Evolutionary conservation across 2,329 filamentous ascomycete genomes (phyloP).

Genomic region (Sarocladiaceae sp.): DNA sequence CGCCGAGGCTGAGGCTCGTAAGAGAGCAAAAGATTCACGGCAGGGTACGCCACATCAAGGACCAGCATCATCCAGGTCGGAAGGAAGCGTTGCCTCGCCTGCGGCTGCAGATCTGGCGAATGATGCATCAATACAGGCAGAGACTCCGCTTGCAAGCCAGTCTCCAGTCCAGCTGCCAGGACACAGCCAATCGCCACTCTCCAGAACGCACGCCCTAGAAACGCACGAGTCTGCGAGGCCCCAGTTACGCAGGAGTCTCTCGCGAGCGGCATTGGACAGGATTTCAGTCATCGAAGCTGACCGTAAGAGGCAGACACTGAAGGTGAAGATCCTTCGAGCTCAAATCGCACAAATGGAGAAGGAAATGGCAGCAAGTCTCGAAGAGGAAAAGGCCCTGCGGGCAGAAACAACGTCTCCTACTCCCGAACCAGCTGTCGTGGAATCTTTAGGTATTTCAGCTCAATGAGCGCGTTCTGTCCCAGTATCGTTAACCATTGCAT

Average conservation of each 20-base stretch:
- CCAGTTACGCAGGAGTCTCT: constrained; percentile 19
- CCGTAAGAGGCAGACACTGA: constrained; percentile 34
- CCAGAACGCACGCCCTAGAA: too few relatives aligned
- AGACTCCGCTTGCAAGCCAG: neutral
- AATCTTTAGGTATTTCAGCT: neutral
- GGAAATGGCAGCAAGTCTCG: constrained; percentile 35
- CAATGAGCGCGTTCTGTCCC: too few relatives aligned
- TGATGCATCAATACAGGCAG: neutral
- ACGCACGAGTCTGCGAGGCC: constrained; percentile 1
- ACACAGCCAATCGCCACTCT: constrained; percentile 10
- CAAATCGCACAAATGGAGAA: constrained; percentile 42
- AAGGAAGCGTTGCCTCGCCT: constrained; percentile 14
- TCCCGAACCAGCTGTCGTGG: neutral
- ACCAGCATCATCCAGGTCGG: neutral
- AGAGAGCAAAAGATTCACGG: constrained; percentile 33
- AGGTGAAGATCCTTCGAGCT: constrained; percentile 38
- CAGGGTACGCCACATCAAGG: constrained; percentile 10
- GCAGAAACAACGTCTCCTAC: neutral
- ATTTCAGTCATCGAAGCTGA: constrained; percentile 29
- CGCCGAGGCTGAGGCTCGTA: constrained; percentile 51
- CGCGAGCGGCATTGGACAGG: constrained; percentile 29
- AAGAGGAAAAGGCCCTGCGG: constrained; percentile 15
- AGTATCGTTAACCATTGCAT: too few relatives aligned
- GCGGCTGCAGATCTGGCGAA: neutral
- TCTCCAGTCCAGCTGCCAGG: neutral